Evolutionary conservation across 2,329 filamentous ascomycete genomes (phyloP), one percentile per base, ranked within the genome.

Genomic region (Didymella arachidicola): DNA sequence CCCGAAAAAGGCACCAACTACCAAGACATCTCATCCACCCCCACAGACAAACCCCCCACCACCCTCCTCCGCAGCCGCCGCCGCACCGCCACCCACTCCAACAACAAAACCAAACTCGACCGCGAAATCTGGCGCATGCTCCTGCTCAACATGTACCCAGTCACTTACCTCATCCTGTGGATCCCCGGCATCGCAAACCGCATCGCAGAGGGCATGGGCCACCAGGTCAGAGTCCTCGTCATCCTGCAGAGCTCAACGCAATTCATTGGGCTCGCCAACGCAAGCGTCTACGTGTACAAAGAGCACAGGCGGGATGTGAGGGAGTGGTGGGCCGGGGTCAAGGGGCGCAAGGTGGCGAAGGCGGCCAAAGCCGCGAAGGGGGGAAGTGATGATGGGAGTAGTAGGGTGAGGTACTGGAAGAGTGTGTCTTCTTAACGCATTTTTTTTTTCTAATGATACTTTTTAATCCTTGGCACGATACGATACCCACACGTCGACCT

Each of bases 151-250:
- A 71, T 72, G 7, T 77, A 77, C 41, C 73, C 74, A 1, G 62
- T 74, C 14, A 58, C 70, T 1, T 77, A 76, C 54, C 64, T 76
- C 30, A 60, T 74, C 2, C 64, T 76, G 2, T 76, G 74, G 73
- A 59, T 72, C 5, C 74, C 74, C 0, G 74, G 73, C 8, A 75
- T 75, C 10, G 48, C 59, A 8, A 68, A 67, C 42, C 65, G 66
- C 16, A 43, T 70, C 6, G 60, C 62, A 1, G 68, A 69, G 43
- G 64, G 57, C 6, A 49, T 61, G 32, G 68, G 68, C 8, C 44
- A 61, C 12, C 14, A 47, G 1, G 47, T 61, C 1, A 42, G 52
- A 2, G 47, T 44, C 5, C 30, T 70, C 22, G 36, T 46, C 10
- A 54, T 69, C 8, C 12, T 67, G 30, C 64, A 68, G 44, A 59